Evolutionary conservation across 2,329 filamentous ascomycete genomes (phyloP).

Genomic region (Pseudogymnoascus sp.): DNA sequence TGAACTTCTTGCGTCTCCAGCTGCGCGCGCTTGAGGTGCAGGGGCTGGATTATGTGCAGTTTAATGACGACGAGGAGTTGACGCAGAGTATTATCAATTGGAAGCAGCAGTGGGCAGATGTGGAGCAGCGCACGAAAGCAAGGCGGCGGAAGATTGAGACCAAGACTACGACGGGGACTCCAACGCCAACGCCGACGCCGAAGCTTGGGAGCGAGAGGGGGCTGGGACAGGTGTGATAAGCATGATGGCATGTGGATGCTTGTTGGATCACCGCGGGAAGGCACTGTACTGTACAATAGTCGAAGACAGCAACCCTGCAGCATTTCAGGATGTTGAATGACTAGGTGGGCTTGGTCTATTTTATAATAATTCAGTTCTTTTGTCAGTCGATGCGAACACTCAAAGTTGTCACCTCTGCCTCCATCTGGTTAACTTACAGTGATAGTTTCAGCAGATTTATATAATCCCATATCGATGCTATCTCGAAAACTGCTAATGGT

Average conservation of each 20-base stretch:
- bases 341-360: background rate
- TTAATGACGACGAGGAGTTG: conserved; percentile 47
- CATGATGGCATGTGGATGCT: background rate
- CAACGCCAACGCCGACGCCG: background rate
- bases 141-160: conserved; percentile 13
- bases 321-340: background rate
- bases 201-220: background rate
- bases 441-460: background rate
- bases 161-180: background rate
- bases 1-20: conserved; percentile 53
- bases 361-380: background rate
- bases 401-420: background rate
- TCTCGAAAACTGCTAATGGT: background rate
- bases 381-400: background rate
- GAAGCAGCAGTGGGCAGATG: conserved; percentile 50
- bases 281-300: background rate
- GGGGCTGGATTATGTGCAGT: conserved; percentile 38
- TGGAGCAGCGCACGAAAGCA: conserved; percentile 35
- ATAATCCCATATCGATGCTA: background rate
- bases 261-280: background rate
- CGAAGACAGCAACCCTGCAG: background rate
- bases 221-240: background rate
- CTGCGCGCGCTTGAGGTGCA: conserved; percentile 56
- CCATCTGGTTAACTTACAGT: background rate
- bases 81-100: conserved; percentile 51